A percentile compares a stretch with the other conserved stretches of the same genome.
phyloP scores from a whole-genome alignment of 108 stramenopile genomes.

The Conticribra guillardii region DNA sequence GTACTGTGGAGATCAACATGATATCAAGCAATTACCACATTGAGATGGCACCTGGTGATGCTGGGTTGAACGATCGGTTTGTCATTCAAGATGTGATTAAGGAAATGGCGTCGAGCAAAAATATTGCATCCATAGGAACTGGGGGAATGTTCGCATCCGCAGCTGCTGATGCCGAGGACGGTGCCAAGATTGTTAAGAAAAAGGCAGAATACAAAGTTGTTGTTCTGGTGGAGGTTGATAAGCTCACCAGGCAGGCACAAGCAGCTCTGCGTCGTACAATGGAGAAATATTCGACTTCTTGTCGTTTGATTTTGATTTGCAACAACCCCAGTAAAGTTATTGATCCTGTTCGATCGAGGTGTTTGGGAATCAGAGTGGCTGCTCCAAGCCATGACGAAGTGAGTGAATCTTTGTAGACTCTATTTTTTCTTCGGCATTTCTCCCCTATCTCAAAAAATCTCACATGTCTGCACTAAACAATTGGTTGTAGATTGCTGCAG shows the following conservation, averaged over 20 bases:
- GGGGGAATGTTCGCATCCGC: constrained; percentile 12
- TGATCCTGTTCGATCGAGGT: constrained; percentile 94
- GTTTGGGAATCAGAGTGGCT: constrained; percentile 93
- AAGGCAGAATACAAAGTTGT: constrained; percentile 89
- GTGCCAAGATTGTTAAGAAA: constrained; percentile 53
- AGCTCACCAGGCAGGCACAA: constrained; percentile 92
- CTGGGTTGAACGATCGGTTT: constrained; percentile 95
- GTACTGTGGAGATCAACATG: constrained; percentile 93
- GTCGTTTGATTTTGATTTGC: constrained; percentile 94
- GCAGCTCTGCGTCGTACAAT: constrained; percentile 96
- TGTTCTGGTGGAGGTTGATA: constrained; percentile 93
- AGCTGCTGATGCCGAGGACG: constrained; percentile 18
- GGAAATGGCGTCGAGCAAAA: constrained; percentile 92
- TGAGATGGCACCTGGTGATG: constrained; percentile 96
- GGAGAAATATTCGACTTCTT: constrained; percentile 96
- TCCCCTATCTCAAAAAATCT: too few species aligned
- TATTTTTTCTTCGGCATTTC: too few species aligned
- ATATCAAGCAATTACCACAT: constrained; percentile 95
- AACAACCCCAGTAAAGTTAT: constrained; percentile 91
- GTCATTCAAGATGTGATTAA: constrained; percentile 99
- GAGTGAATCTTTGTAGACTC: too few species aligned
- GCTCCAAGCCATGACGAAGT: constrained; percentile 86
- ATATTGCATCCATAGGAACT: constrained; percentile 52
- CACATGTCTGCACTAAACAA: too few species aligned
- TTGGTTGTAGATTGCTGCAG: constrained; percentile 65